Evolutionary conservation across 768 basidiomycete species (phyloP).

Genomic region (Leccinum imitatum): DNA sequence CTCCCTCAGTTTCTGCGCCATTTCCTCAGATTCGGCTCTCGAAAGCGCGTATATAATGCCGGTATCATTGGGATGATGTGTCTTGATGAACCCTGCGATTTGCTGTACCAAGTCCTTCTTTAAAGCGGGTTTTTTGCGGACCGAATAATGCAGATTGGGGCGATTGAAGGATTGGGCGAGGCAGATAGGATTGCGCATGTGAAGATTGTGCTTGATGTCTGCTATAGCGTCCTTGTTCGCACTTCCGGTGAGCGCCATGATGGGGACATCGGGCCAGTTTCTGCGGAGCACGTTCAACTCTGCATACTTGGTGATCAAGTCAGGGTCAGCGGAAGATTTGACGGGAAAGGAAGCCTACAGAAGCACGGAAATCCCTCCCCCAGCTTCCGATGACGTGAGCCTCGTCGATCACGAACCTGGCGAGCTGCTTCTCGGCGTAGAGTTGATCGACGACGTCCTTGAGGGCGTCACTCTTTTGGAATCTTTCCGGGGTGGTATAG

Average conservation of each 20-base stretch:
- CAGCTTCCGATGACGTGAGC: constrained; percentile 94
- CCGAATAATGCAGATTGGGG: constrained; percentile 79
- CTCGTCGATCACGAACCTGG: constrained; percentile 94
- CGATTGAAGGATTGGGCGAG: constrained; percentile 91
- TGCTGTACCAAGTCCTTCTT: constrained; percentile 48
- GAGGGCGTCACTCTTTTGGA: constrained; percentile 61
- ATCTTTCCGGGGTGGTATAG: constrained; percentile 91
- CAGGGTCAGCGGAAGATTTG: constrained; percentile 8
- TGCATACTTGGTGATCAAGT: constrained; percentile 53
- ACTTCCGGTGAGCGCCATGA: constrained; percentile 97
- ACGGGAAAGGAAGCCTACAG: constrained; percentile 45
- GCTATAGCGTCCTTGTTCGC: constrained; percentile 75
- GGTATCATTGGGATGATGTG: constrained; percentile 52
- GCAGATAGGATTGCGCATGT: constrained; percentile 53
- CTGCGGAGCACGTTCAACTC: constrained; percentile 65
- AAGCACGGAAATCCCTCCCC: constrained; percentile 92
- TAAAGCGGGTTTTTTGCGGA: constrained; percentile 49
- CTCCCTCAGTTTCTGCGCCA: constrained; percentile 66
- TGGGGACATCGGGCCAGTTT: constrained; percentile 76
- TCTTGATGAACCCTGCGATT: constrained; percentile 68
- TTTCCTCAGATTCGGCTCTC: constrained; percentile 73
- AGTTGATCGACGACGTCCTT: constrained; percentile 56
- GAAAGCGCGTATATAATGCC: constrained; percentile 87
- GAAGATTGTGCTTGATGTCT: constrained; percentile 75
- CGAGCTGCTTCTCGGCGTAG: constrained; percentile 56